A percentile compares a stretch with the other conserved stretches of the same genome.
Conservation (phyloP, 2,329 filamentous ascomycete genomes). For the Fusarium sp. region DNA sequence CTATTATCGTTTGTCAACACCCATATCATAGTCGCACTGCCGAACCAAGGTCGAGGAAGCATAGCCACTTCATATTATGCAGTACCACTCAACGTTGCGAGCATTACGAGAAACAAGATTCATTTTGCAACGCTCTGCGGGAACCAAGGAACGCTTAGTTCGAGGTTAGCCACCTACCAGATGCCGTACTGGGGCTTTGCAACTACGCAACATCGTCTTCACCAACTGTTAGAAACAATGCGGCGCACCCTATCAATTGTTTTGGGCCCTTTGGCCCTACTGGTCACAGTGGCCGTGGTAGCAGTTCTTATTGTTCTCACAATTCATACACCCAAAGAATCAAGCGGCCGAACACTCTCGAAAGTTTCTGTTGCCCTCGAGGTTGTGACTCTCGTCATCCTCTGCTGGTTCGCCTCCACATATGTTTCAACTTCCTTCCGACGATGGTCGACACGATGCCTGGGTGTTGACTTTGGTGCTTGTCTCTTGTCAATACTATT, state of each 20-base stretch:
- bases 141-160: slow-evolving; percentile 13
- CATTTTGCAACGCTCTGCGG: neutral
- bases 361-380: slow-evolving; percentile 46
- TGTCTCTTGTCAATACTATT: slow-evolving; percentile 55
- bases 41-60: slow-evolving; percentile 12
- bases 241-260: slow-evolving; percentile 31
- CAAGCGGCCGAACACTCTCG: slow-evolving; percentile 40
- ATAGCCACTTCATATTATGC: slow-evolving; percentile 25
- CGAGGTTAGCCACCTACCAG: slow-evolving; percentile 30
- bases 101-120: neutral
- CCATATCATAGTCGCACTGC: slow-evolving; percentile 3
- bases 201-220: slow-evolving; percentile 4
- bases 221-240: slow-evolving; percentile 26
- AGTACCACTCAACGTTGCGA: slow-evolving; percentile 5
- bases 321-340: slow-evolving; percentile 29
- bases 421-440: slow-evolving; percentile 36
- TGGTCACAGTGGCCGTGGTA: slow-evolving; percentile 36
- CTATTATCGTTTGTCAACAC: slow-evolving; percentile 1
- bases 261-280: slow-evolving; percentile 36
- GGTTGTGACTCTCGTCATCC: slow-evolving; percentile 40
- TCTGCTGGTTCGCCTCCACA: slow-evolving; percentile 50
- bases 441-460: slow-evolving; percentile 38
- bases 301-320: slow-evolving; percentile 37
- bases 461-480: slow-evolving; percentile 42
- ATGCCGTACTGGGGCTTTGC: slow-evolving; percentile 15